Evolutionary conservation across 2,329 filamentous ascomycete genomes (phyloP).

Genomic region (Clonostachys byssicola): DNA sequence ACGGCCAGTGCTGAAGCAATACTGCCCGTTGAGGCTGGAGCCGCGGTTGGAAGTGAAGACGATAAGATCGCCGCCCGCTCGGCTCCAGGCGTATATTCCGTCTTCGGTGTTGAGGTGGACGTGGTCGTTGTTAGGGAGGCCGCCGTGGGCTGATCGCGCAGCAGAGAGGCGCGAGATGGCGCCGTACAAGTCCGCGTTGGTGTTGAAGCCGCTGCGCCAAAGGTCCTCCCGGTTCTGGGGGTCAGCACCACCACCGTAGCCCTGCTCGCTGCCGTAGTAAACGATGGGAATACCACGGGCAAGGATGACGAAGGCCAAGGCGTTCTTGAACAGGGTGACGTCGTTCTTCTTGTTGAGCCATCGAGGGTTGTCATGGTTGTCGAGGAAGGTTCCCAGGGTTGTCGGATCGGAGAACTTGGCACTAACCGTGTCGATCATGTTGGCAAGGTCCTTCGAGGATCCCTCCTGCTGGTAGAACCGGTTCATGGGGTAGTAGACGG

Average conservation of each 20-base stretch:
- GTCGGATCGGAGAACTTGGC: slow-evolving; percentile 33
- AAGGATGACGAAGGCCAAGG: slow-evolving; percentile 57
- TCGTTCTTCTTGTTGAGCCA: slow-evolving; percentile 49
- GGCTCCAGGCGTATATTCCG: slow-evolving; percentile 39
- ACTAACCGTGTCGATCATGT: slow-evolving; percentile 23
- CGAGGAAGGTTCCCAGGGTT: slow-evolving; percentile 45
- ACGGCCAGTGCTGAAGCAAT: slow-evolving; percentile 35
- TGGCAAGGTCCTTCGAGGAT: slow-evolving; percentile 29
- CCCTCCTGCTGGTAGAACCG: slow-evolving; percentile 29
- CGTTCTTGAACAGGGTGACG: slow-evolving; percentile 53
- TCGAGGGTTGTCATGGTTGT: slow-evolving; percentile 56
- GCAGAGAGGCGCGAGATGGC: slow-evolving; percentile 32
- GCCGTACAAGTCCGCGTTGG: slow-evolving; percentile 40
- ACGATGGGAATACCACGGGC: slow-evolving; percentile 59
- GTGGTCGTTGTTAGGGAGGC: slow-evolving; percentile 36
- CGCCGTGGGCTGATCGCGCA: slow-evolving; percentile 38
- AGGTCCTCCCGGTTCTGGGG: slow-evolving; percentile 52
- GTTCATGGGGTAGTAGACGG: slow-evolving; percentile 38
- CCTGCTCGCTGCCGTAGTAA: slow-evolving; percentile 64
- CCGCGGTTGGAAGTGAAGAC: slow-evolving; percentile 40
- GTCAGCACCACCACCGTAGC: slow-evolving; percentile 42
- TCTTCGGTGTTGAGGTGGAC: slow-evolving; percentile 32
- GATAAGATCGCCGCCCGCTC: slow-evolving; percentile 34
- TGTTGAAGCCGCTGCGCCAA: slow-evolving; percentile 49
- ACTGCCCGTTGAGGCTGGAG: slow-evolving; percentile 23